Evolutionary conservation across 306 rosid species (phyloP).

Genomic region (Inga oerstediana): DNA sequence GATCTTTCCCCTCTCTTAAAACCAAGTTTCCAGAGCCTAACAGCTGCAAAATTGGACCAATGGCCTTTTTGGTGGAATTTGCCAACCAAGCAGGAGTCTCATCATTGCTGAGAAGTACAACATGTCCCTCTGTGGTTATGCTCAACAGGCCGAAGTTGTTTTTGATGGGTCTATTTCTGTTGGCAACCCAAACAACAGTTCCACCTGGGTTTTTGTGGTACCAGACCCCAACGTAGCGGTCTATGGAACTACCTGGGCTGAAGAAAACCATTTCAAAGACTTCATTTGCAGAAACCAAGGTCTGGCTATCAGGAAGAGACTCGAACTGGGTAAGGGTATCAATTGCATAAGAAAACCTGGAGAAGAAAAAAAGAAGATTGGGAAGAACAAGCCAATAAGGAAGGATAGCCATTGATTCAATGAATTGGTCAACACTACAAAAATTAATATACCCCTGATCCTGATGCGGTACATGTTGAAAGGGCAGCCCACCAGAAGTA

Average conservation of each 20-base stretch:
- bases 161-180: constrained; percentile 40
- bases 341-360: neutral
- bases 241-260: constrained; percentile 8
- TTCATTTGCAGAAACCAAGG: constrained; percentile 6
- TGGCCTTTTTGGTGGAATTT: neutral
- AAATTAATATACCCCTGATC: neutral
- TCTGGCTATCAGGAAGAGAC: neutral
- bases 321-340: neutral
- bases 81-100: constrained; percentile 41
- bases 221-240: constrained; percentile 58
- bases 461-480: neutral
- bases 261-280: constrained; percentile 20
- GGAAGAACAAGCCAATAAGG: neutral
- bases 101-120: constrained; percentile 27
- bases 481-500: neutral
- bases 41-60: constrained; percentile 23
- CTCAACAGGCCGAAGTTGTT: constrained; percentile 38
- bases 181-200: constrained; percentile 62
- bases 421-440: neutral
- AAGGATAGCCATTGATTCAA: neutral
- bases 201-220: constrained; percentile 32
- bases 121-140: constrained; percentile 25
- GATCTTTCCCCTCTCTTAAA: constrained; percentile 30
- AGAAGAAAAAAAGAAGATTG: neutral
- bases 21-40: constrained; percentile 47